Percentiles rank a stretch among this genome's conserved stretches.
phyloP scores from a whole-genome alignment of 2,329 filamentous ascomycete species.

The Colletotrichum sojae region DNA sequence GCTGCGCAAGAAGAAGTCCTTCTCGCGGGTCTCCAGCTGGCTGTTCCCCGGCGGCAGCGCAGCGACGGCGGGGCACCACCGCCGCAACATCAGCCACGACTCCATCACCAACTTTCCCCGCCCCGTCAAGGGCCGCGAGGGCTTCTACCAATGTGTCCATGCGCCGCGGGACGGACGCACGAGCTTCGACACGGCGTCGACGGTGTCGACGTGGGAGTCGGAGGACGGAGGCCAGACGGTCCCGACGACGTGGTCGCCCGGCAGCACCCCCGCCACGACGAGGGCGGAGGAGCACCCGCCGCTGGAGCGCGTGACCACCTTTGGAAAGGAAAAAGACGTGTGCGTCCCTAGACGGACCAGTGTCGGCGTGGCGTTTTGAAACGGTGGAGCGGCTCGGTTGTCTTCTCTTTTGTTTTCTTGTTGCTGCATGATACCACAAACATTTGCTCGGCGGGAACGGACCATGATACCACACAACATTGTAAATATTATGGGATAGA shows the following conservation, averaged over 20 bases:
- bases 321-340: constrained; percentile 33
- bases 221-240: constrained; percentile 60
- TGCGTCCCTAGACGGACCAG: constrained; percentile 23
- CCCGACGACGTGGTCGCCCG: constrained; percentile 65
- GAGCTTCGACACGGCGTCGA: constrained; percentile 63
- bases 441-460: constrained; percentile 10
- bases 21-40: constrained; percentile 74
- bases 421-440: constrained; percentile 41
- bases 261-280: constrained; percentile 58
- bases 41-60: constrained; percentile 59
- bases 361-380: constrained; percentile 40
- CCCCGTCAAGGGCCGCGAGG: constrained; percentile 65
- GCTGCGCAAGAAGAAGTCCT: constrained; percentile 76
- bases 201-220: constrained; percentile 66
- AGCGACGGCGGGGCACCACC: constrained; percentile 48
- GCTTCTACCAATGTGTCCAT: constrained; percentile 71
- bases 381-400: neutral
- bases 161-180: constrained; percentile 50
- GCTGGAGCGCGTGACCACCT: constrained; percentile 40
- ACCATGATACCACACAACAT: constrained; percentile 31
- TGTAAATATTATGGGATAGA: constrained; percentile 27
- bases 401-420: constrained; percentile 6
- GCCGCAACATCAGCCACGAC: constrained; percentile 60
- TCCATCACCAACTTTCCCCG: constrained; percentile 69
- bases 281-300: constrained; percentile 55